Base-by-base conservation (phyloP, 306 rosid species). In the Crataegus laevigata region DNA sequence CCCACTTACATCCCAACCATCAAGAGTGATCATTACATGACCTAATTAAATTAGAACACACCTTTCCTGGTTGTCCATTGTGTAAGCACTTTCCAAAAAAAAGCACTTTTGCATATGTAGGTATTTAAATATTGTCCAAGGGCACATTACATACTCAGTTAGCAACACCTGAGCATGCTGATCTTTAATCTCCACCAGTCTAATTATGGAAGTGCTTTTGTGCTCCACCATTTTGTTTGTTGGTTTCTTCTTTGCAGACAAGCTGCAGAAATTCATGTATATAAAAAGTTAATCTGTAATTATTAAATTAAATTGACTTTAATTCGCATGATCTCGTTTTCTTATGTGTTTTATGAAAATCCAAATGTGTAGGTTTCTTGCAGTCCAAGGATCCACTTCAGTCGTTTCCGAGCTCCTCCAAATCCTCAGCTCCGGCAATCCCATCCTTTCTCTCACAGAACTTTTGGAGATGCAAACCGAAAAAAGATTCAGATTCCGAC, bases 331-430 rank as follows among this genome's bases (percentile, higher is more conserved):
- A 62, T 38, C 25, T 51, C 40, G 25, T 13, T 21, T 55, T 47
- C 69, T 82, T 22, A 76, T 70, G 36, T 36, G 36, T 42, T 78
- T 43, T 58, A 68, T 76, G 82, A 62, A 54, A 24, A 72, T 78
- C 21, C 59, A 21, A 60, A 77, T 47, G 47, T 73, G 42, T 59
- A 94, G 97, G 91, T 42, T 74, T 83, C 55, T 54, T 94, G 50
- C 88, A 85, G 83, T 86, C 96, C 10, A 88, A 90, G 92, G 93
- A 96, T 75, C 86, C 96, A 79, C 85, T 90, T n/a, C 70, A 87
- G 5, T 77, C 96, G 2, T 82, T 90, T 78, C 87, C 92, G 6
- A 80, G 79, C 68, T 66, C 50, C 45, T 66, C 50, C 45, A 87
- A 74, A 62, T 72, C 85, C 69, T 40, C 88, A 50, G 66, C 83